phyloP scores from a whole-genome alignment of 1,139 yeast genomes.

The Arxiozyma slooffiae region DNA sequence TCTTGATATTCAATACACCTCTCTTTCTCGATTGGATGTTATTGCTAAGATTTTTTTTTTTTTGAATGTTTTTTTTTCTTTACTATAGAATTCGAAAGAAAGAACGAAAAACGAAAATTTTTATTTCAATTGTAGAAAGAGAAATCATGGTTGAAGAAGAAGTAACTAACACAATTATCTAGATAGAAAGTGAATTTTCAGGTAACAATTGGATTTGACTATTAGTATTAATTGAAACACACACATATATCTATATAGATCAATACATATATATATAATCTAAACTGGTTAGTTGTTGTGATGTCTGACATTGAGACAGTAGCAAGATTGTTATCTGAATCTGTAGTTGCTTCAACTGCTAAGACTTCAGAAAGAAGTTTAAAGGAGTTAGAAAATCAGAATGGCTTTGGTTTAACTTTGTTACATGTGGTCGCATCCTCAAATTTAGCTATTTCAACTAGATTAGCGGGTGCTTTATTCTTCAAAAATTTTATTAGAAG shows the following conservation, averaged over 20 bases:
- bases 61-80: not conserved
- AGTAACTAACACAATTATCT: too few species aligned
- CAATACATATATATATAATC: not conserved
- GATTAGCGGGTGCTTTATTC: constrained; percentile 83
- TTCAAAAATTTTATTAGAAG: constrained; percentile 81
- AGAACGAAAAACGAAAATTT: not conserved
- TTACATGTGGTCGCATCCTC: constrained; percentile 68
- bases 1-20: not conserved
- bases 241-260: not conserved
- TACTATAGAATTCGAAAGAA: not conserved
- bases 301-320: constrained; percentile 34
- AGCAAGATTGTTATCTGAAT: constrained; percentile 31
- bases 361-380: constrained; percentile 53
- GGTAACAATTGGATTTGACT: not conserved
- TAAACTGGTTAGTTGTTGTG: not conserved
- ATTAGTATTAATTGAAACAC: not conserved
- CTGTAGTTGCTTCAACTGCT: constrained; percentile 39
- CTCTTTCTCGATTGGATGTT: not conserved
- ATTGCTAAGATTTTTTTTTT: too few species aligned
- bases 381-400: constrained; percentile 49
- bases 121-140: not conserved
- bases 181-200: too few species aligned
- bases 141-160: not conserved
- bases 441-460: constrained; percentile 44
- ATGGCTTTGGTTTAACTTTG: constrained; percentile 67